Conservation (phyloP, 768 basidiomycete genomes). For the Brasilioporus rufonigricans region DNA sequence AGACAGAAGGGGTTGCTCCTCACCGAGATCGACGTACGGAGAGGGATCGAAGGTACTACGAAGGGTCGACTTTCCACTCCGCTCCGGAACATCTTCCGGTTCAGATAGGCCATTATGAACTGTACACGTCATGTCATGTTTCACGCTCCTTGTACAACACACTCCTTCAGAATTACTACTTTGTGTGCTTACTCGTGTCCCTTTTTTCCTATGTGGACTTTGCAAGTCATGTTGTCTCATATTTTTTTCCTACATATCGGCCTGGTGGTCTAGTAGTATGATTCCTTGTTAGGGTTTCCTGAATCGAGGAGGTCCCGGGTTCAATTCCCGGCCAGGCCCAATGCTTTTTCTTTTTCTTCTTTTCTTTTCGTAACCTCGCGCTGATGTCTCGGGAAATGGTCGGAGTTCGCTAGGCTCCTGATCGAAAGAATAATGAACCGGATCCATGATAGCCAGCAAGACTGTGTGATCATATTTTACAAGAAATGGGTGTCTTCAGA, state of each 20-base stretch:
- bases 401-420: conserved; percentile 1
- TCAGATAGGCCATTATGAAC: conserved; percentile 17
- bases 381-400: neutral
- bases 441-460: too few relatives aligned
- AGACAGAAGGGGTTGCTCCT: conserved; percentile 14
- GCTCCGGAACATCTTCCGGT: conserved; percentile 32
- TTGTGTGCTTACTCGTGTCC: neutral
- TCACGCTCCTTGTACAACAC: conserved; percentile 10
- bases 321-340: conserved; percentile 58
- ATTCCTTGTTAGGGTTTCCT: conserved; percentile 56
- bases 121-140: neutral
- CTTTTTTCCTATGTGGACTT: too few relatives aligned
- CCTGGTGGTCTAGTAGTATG: conserved; percentile 67
- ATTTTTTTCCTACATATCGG: conserved; percentile 12
- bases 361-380: neutral
- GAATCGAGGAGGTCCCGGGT: conserved; percentile 58
- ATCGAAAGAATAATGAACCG: neutral
- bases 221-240: neutral
- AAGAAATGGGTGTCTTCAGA: too few relatives aligned
- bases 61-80: conserved; percentile 29
- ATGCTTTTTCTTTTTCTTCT: neutral
- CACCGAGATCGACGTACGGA: conserved; percentile 19
- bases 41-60: conserved; percentile 24
- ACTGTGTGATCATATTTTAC: too few relatives aligned
- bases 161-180: conserved; percentile 6